Percentiles rank a stretch among this genome's conserved stretches.
Conservation (phyloP, 192 early-diverging fungal species). For the Entomortierella beljakovae region DNA sequence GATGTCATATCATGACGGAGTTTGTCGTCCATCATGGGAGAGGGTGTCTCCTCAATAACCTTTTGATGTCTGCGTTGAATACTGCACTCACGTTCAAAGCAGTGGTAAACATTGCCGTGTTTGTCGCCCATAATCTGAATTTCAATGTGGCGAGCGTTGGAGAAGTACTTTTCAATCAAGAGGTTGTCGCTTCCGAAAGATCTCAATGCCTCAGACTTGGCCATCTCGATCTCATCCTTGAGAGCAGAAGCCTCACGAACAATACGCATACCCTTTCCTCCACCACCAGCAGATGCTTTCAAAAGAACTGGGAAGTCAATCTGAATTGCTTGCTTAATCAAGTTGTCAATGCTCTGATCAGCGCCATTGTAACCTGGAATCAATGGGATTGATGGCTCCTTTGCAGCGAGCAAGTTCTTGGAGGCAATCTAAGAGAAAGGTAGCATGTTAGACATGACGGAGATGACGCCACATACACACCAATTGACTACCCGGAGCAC, state of each 20-base stretch:
- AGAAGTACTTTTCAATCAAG: constrained; percentile 72
- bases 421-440: constrained; percentile 54
- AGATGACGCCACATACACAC: not conserved
- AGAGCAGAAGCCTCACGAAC: constrained; percentile 62
- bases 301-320: constrained; percentile 71
- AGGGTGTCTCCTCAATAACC: constrained; percentile 71
- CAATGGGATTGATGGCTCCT: constrained; percentile 66
- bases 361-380: constrained; percentile 77
- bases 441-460: not conserved
- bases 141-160: constrained; percentile 66
- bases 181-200: constrained; percentile 68
- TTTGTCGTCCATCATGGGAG: constrained; percentile 59
- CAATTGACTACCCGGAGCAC: not conserved
- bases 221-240: constrained; percentile 65
- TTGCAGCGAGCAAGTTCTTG: constrained; percentile 64
- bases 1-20: constrained; percentile 59
- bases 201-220: constrained; percentile 65
- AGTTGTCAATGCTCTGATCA: constrained; percentile 61
- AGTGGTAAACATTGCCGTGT: constrained; percentile 65
- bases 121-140: constrained; percentile 71
- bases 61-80: constrained; percentile 76
- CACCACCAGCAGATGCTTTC: constrained; percentile 73
- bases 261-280: constrained; percentile 75
- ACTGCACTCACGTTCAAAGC: constrained; percentile 73
- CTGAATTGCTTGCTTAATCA: constrained; percentile 60